Conservation (phyloP, 441 rosid genomes). For the Mallotus repandus region DNA sequence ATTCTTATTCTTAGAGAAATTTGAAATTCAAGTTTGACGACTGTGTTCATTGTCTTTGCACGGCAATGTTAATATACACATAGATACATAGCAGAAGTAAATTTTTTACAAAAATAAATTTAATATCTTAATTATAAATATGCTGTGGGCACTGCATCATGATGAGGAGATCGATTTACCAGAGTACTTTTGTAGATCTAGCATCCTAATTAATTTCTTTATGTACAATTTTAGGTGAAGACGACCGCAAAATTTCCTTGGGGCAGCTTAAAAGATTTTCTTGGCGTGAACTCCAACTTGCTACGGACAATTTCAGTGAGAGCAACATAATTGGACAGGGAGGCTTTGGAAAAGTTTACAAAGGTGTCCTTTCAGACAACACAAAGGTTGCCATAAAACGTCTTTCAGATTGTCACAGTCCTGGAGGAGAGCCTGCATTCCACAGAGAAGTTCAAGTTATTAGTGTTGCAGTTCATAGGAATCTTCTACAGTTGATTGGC, state of each 20-base stretch:
- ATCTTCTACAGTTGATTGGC: constrained; percentile 56
- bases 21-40: neutral
- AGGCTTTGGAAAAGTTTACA: constrained; percentile 65
- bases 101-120: neutral
- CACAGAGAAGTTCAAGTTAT: constrained; percentile 50
- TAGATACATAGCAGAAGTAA: too few species aligned
- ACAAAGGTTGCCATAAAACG: constrained; percentile 60
- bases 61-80: neutral
- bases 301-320: constrained; percentile 61
- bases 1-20: neutral
- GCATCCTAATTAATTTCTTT: neutral
- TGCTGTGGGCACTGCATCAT: neutral
- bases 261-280: constrained; percentile 55
- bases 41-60: neutral
- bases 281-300: constrained; percentile 50
- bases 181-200: neutral
- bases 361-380: constrained; percentile 49
- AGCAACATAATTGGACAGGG: constrained; percentile 56
- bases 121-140: neutral
- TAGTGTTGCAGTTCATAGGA: constrained; percentile 55
- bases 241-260: constrained; percentile 42
- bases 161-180: neutral
- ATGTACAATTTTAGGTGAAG: constrained; percentile 38
- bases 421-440: constrained; percentile 61
- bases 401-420: constrained; percentile 43